These are phyloP conservation scores for Alternaria brassicae DNA, from an alignment of 2,329 filamentous ascomycete genomes.

Conservation along the genomic window DNA sequence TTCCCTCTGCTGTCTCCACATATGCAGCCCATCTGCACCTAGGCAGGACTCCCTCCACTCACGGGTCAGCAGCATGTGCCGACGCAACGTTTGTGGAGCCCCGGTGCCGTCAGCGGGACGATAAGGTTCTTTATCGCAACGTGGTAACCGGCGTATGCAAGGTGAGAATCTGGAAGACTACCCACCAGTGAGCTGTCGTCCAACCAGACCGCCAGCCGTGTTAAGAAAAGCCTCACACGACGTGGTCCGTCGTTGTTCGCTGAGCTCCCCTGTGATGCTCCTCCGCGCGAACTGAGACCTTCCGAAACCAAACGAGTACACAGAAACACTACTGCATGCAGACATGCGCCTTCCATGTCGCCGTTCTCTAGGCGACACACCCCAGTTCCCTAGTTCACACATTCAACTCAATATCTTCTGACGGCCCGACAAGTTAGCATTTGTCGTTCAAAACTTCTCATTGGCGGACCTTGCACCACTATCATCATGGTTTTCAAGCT, in stretches of 20 bases:
- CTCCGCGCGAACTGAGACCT: neutral
- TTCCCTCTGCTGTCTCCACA: slow-evolving; percentile 13
- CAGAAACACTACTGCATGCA: slow-evolving; percentile 4
- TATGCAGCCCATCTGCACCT: slow-evolving; percentile 23
- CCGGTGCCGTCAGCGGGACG: slow-evolving; percentile 27
- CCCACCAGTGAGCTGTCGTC: slow-evolving; percentile 21
- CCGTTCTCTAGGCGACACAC: slow-evolving; percentile 3
- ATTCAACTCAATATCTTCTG: neutral
- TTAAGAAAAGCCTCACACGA: slow-evolving; percentile 22
- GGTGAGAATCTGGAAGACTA: slow-evolving; percentile 24
- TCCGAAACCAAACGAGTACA: neutral
- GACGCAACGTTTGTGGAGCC: slow-evolving; percentile 32
- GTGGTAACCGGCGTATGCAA: slow-evolving; percentile 29
- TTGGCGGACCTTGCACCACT: slow-evolving; percentile 12
- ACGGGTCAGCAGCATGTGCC: slow-evolving; percentile 22
- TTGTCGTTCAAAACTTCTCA: slow-evolving; percentile 1
- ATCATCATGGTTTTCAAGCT: neutral
- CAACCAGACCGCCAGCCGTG: slow-evolving; percentile 12
- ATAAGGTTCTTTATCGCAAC: slow-evolving; percentile 34
- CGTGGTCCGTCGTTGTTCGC: slow-evolving; percentile 31
- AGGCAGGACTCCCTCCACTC: slow-evolving; percentile 28
- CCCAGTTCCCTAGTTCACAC: neutral
- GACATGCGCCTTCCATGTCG: neutral
- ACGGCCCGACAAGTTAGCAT: neutral
- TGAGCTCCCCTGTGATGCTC: slow-evolving; percentile 8